Conservation (phyloP, 805 yeast species). For the Ogataea siamensis region DNA sequence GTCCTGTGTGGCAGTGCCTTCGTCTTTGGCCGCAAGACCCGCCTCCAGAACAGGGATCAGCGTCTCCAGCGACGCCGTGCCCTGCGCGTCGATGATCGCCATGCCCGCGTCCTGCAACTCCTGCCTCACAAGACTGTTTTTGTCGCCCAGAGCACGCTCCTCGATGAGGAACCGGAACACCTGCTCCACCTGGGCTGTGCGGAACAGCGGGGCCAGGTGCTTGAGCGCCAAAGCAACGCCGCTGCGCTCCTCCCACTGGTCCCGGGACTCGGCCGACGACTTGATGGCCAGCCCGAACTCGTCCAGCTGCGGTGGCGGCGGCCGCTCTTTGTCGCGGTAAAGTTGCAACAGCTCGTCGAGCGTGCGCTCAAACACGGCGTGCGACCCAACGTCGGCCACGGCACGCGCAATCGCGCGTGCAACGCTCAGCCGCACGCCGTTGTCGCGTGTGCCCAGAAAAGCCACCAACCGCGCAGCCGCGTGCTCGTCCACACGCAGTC, state of each 20-base stretch:
- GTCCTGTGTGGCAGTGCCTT: constrained; percentile 51
- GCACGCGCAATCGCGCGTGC: constrained; percentile 72
- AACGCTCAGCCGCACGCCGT: constrained; percentile 69
- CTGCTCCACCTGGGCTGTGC: constrained; percentile 42
- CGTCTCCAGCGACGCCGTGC: constrained; percentile 62
- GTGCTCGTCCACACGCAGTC: constrained; percentile 42
- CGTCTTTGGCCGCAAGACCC: constrained; percentile 52
- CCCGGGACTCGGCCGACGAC: constrained; percentile 58
- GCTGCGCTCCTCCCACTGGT: constrained; percentile 81
- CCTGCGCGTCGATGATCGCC: constrained; percentile 63
- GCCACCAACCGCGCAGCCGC: constrained; percentile 47
- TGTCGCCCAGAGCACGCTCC: constrained; percentile 70
- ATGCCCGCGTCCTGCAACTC: constrained; percentile 91
- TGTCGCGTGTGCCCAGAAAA: constrained; percentile 53
- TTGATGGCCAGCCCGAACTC: constrained; percentile 76
- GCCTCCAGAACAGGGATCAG: constrained; percentile 80
- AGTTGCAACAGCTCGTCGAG: constrained; percentile 48
- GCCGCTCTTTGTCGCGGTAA: constrained; percentile 60
- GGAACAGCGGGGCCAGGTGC: constrained; percentile 49
- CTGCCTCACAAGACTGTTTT: constrained; percentile 66
- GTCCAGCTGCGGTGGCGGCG: constrained; percentile 76
- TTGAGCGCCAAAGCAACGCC: constrained; percentile 73
- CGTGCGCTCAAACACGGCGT: constrained; percentile 31
- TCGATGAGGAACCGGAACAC: constrained; percentile 59
- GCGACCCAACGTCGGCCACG: constrained; percentile 33